Evolutionary conservation across 371 early-diverging fungal genomes (phyloP), one percentile per base, ranked within the genome.

Genomic region (Mortierella sp.): DNA sequence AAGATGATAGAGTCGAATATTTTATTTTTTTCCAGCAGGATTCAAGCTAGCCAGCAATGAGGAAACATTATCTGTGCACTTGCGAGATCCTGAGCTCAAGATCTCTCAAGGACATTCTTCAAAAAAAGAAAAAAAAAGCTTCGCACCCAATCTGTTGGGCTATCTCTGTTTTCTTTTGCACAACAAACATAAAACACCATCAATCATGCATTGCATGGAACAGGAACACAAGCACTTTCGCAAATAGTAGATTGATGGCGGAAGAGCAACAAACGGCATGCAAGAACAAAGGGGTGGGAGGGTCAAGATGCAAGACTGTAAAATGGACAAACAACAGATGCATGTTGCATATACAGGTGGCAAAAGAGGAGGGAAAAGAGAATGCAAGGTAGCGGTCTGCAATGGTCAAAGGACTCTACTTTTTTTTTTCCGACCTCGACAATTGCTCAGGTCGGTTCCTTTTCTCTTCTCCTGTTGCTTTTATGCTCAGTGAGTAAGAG

Each of bases 21-120:
- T 3, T 16, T 4, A 1, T 35, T 21, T 24, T 21, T 35, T 35
- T 38, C 41, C 35, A 35, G 38, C n/a, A 35, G 38, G 68, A 41
- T 68, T 68, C 43, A 68, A 51, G 51, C 56, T 16, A 24, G 10
- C 56, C 56, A 7, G n/a, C 38, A 68, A 32, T 29, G 10, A 24
- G 21, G 24, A 7, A 41, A 38, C 24, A 38, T 68, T 68, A 21
- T 41, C 21, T 68, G 43, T 41, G 68, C 38, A 63, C 11, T 41
- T 68, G 68, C 68, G 43, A 68, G 68, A 41, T 68, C 68, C 41
- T 24, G 41, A 38, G 41, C 24, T 38, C 68, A 68, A 41, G 68
- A 68, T 68, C 68, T 68, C 41, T 24, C 41, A 68, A 68, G 68
- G 35, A 63, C 32, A 32, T 63, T 32, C 18, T 18, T 35, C 63